phyloP scores from a whole-genome alignment of 352 stramenopile genomes.

The Phytophthora colocasiae region DNA sequence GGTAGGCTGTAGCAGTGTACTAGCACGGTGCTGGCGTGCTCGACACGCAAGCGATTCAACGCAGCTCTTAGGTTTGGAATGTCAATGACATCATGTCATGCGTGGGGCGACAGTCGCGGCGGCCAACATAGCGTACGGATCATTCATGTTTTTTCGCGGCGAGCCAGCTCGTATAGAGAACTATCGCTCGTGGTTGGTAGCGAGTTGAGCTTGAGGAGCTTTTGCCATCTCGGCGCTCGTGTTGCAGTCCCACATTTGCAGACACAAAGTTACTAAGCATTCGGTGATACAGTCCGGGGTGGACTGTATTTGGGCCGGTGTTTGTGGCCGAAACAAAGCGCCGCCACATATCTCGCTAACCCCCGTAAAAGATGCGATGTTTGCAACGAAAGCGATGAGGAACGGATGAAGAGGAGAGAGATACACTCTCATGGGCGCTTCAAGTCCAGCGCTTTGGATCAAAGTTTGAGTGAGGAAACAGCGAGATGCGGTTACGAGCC shows the following conservation, averaged over 20 bases:
- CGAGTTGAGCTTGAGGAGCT: too few species aligned
- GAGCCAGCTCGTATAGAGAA: background rate
- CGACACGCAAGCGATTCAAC: too few species aligned
- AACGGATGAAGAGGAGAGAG: conserved; percentile 6
- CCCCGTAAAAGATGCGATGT: conserved; percentile 28
- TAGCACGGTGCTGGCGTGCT: too few species aligned
- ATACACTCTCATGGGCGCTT: background rate
- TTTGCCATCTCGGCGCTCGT: background rate
- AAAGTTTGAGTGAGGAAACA: background rate
- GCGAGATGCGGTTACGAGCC: background rate
- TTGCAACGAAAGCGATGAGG: conserved; percentile 6
- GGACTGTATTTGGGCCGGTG: conserved; percentile 33
- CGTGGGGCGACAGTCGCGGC: background rate
- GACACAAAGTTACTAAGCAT: conserved; percentile 10
- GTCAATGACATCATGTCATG: background rate
- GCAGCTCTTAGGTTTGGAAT: background rate
- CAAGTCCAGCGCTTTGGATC: conserved; percentile 1
- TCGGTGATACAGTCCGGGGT: conserved; percentile 26
- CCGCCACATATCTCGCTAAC: conserved; percentile 15
- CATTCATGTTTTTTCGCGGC: background rate
- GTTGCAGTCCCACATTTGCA: background rate
- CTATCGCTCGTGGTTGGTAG: too few species aligned
- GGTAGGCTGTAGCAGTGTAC: background rate
- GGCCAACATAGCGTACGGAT: too few species aligned
- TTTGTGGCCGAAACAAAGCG: conserved; percentile 35